phyloP scores from a whole-genome alignment of 2,329 filamentous ascomycete genomes.

The Zymoseptoria passerinii region DNA sequence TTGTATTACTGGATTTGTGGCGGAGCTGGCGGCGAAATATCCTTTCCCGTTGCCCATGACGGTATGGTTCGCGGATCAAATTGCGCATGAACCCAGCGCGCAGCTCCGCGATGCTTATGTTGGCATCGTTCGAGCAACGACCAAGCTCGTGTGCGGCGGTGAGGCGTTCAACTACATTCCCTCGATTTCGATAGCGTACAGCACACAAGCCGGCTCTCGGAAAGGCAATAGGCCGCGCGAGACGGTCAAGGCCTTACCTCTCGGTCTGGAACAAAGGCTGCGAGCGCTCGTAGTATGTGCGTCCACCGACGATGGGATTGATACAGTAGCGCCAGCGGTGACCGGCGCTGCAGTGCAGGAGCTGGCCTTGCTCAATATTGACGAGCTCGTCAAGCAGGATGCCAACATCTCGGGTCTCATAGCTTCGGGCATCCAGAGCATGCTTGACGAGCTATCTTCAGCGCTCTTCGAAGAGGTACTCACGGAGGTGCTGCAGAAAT shows the following conservation, averaged over 20 bases:
- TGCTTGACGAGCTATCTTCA: slow-evolving; percentile 16
- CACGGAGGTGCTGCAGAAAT: slow-evolving; percentile 6
- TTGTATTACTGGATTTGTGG: slow-evolving; percentile 36
- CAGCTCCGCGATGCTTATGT: slow-evolving; percentile 32
- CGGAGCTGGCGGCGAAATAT: slow-evolving; percentile 31
- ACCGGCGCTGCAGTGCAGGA: slow-evolving; percentile 18
- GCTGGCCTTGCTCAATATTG: slow-evolving; percentile 22
- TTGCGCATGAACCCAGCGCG: slow-evolving; percentile 25
- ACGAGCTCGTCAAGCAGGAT: slow-evolving; percentile 17
- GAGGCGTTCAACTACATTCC: slow-evolving; percentile 10
- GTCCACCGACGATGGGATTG: slow-evolving; percentile 10
- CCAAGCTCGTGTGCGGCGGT: neutral
- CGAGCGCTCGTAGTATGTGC: slow-evolving; percentile 11
- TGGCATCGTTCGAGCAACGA: slow-evolving; percentile 17
- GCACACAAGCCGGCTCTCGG: slow-evolving; percentile 13
- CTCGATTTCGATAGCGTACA: slow-evolving; percentile 14
- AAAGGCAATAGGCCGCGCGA: slow-evolving; percentile 4
- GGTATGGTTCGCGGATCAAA: slow-evolving; percentile 37
- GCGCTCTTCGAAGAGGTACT: slow-evolving; percentile 11
- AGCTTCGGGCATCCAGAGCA: slow-evolving; percentile 14
- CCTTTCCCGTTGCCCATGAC: slow-evolving; percentile 33
- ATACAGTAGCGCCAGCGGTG: slow-evolving; percentile 8
- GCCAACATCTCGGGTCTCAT: slow-evolving; percentile 8
- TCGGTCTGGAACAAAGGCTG: slow-evolving; percentile 11
- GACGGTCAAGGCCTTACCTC: slow-evolving; percentile 6